phyloP scores from a whole-genome alignment of 192 early-diverging fungal genomes.

The Backusella westeae region DNA sequence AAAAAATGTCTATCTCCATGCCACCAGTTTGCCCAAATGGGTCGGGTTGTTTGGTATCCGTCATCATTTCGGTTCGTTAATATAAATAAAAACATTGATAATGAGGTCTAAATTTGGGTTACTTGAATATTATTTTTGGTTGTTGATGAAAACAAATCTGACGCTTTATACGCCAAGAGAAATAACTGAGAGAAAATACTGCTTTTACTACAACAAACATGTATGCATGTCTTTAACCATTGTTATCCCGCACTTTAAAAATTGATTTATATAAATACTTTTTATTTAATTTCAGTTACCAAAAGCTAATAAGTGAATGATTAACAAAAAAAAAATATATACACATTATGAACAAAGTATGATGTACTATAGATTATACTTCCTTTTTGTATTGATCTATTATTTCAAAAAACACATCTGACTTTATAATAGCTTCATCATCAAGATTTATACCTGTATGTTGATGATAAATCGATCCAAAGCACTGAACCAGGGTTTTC shows the following conservation, averaged over 20 bases:
- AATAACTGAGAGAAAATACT: too few relatives aligned
- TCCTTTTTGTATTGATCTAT: background rate
- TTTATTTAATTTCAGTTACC: background rate
- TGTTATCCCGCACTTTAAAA: background rate
- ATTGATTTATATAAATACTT: background rate
- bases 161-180: too few relatives aligned
- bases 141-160: too few relatives aligned
- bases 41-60: background rate
- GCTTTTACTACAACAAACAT: too few relatives aligned
- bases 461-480: constrained; percentile 59
- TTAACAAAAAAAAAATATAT: too few relatives aligned
- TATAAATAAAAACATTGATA: background rate
- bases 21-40: background rate
- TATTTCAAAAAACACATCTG: background rate
- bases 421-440: background rate
- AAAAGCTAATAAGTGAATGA: background rate
- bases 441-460: constrained; percentile 21
- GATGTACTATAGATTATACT: background rate
- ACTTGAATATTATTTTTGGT: background rate
- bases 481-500: constrained; percentile 64
- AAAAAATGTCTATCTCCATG: background rate
- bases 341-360: background rate
- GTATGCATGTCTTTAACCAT: too few relatives aligned
- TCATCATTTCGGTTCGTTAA: background rate
- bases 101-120: background rate